phyloP scores from a whole-genome alignment of 306 rosid species.

The Rubus idaeus region DNA sequence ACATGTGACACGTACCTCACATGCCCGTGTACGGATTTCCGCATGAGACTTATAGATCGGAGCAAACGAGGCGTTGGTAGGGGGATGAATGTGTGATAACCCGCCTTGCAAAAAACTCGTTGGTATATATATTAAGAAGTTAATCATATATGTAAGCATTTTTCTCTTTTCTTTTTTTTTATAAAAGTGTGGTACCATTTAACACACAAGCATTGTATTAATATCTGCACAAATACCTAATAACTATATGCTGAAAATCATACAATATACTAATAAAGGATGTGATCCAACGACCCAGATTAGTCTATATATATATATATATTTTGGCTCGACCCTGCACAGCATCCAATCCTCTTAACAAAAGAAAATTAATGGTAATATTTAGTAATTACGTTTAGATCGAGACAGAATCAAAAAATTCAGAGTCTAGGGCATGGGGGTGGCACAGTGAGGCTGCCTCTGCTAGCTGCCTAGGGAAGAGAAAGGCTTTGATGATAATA shows the following conservation, averaged over 20 bases:
- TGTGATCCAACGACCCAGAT: not conserved
- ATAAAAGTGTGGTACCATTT: too few relatives aligned
- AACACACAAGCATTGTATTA: not conserved
- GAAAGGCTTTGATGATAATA: slow-evolving; percentile 48
- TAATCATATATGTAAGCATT: not conserved
- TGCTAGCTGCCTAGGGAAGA: slow-evolving; percentile 51
- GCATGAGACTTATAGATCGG: too few relatives aligned
- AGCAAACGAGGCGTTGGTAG: too few relatives aligned
- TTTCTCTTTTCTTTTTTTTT: too few relatives aligned
- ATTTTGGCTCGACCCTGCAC: not conserved
- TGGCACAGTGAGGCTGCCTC: slow-evolving; percentile 30
- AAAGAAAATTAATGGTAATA: slow-evolving; percentile 10
- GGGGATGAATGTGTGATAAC: too few relatives aligned
- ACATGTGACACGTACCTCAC: too few relatives aligned
- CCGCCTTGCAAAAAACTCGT: too few relatives aligned
- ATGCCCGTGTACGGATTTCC: too few relatives aligned
- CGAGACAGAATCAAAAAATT: slow-evolving; percentile 65
- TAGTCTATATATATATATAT: too few relatives aligned
- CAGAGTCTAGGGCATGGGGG: slow-evolving; percentile 58
- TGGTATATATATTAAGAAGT: too few relatives aligned
- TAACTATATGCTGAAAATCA: not conserved
- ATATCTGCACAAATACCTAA: not conserved
- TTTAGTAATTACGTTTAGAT: slow-evolving; percentile 18
- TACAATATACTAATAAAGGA: not conserved
- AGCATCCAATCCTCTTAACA: not conserved